Evolutionary conservation across 1,139 yeast genomes (phyloP).

Genomic region (Nematodospora anomalae): DNA sequence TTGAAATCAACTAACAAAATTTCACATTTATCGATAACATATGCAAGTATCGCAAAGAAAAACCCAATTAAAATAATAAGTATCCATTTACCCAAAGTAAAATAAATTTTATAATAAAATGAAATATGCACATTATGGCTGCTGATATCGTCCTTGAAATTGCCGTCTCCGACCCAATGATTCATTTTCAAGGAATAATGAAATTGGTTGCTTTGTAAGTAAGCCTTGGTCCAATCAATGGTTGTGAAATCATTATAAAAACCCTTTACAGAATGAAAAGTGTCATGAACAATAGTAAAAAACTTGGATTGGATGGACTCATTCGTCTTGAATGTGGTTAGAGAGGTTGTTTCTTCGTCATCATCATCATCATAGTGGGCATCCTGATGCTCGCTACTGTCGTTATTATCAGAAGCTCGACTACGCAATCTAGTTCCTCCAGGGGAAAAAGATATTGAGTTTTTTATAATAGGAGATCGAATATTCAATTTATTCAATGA

Average conservation of each 20-base stretch:
- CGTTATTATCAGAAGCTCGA: background rate
- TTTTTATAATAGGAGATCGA: constrained; percentile 19
- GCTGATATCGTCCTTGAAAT: background rate
- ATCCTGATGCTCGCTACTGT: background rate
- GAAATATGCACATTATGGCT: constrained; percentile 18
- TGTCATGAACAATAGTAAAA: constrained; percentile 20
- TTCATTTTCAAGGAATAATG: constrained; percentile 34
- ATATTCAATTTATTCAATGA: constrained; percentile 26
- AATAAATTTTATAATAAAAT: constrained; percentile 26
- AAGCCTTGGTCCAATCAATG: constrained; percentile 66
- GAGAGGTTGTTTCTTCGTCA: constrained; percentile 14
- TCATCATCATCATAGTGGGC: constrained; percentile 9
- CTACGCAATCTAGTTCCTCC: constrained; percentile 4
- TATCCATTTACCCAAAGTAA: constrained; percentile 45
- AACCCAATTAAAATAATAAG: constrained; percentile 51
- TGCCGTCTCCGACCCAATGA: constrained; percentile 11
- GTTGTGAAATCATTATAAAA: constrained; percentile 66
- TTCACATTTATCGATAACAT: constrained; percentile 51
- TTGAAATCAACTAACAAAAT: constrained; percentile 53
- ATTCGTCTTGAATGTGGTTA: constrained; percentile 21
- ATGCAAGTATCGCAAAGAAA: constrained; percentile 52
- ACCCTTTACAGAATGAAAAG: constrained; percentile 26
- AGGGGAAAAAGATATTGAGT: constrained; percentile 15
- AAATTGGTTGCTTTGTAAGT: constrained; percentile 47
- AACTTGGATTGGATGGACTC: constrained; percentile 21